Conservation (phyloP, 2,329 filamentous ascomycete species). For the Ascochyta viciae-villosae region DNA sequence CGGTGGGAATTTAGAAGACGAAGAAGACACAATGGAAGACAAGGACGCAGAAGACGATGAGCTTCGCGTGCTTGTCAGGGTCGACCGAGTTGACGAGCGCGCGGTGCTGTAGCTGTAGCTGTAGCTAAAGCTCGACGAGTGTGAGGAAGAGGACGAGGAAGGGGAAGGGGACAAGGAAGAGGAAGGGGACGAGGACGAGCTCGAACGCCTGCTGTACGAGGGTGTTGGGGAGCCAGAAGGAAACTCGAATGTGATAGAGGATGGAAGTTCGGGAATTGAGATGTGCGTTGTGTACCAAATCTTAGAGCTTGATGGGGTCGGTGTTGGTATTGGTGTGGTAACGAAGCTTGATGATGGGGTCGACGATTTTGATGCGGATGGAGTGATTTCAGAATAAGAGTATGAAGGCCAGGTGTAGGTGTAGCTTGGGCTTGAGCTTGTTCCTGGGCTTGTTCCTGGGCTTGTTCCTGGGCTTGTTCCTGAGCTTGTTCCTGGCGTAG, state of each 20-base stretch:
- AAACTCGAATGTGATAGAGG: conserved; percentile 9
- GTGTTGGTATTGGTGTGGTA: not conserved
- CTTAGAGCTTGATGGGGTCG: not conserved
- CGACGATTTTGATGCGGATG: not conserved
- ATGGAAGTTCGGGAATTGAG: not conserved
- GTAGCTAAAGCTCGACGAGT: not conserved
- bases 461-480: too few species aligned
- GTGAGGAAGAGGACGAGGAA: not conserved
- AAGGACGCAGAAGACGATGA: not conserved
- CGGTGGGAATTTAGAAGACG: not conserved
- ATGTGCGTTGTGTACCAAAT: conserved; percentile 4
- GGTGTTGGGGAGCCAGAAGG: conserved; percentile 6
- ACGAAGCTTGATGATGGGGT: not conserved
- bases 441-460: not conserved
- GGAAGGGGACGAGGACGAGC: not conserved
- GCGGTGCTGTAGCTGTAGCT: not conserved
- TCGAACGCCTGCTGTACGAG: not conserved
- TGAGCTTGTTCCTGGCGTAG: not conserved
- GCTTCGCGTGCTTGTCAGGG: not conserved
- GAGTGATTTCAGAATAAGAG: not conserved
- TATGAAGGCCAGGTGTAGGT: not conserved
- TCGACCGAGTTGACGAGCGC: not conserved
- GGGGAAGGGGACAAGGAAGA: not conserved
- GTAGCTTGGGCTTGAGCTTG: not conserved
- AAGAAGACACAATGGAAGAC: not conserved